Conservation (phyloP, 306 rosid species). For the Malus sylvestris region DNA sequence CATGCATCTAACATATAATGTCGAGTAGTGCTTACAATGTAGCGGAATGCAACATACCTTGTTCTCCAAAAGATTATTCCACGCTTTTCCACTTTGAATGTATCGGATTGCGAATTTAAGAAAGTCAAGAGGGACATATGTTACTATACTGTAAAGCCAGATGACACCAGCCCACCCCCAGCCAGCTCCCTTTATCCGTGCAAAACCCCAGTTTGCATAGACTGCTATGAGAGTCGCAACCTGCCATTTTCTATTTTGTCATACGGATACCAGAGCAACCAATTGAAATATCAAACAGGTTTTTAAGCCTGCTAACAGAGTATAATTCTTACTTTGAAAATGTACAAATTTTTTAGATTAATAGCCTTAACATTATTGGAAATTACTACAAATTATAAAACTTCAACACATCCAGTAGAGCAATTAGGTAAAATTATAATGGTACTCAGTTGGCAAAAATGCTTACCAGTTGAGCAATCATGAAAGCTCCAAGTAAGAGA, state of each 20-base stretch:
- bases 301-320: too few species aligned
- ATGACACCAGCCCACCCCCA: conserved; percentile 99
- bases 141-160: conserved; percentile 81
- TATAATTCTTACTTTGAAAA: too few species aligned
- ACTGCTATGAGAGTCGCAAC: conserved; percentile 87
- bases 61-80: conserved; percentile 95
- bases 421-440: neutral
- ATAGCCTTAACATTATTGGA: neutral
- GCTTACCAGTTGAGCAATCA: conserved; percentile 86
- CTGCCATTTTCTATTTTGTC: conserved; percentile 28
- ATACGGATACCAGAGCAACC: neutral
- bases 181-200: conserved; percentile 73
- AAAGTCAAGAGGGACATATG: conserved; percentile 82
- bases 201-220: conserved; percentile 77
- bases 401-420: neutral
- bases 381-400: neutral
- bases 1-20: neutral
- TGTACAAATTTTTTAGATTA: too few species aligned
- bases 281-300: too few species aligned
- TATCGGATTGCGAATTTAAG: conserved; percentile 88
- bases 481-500: conserved; percentile 76
- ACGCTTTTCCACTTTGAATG: conserved; percentile 78
- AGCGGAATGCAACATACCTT: conserved; percentile 38
- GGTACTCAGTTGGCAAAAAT: neutral
- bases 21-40: neutral